phyloP scores from a whole-genome alignment of 2,329 filamentous ascomycete genomes.

The Ophiostoma montium region DNA sequence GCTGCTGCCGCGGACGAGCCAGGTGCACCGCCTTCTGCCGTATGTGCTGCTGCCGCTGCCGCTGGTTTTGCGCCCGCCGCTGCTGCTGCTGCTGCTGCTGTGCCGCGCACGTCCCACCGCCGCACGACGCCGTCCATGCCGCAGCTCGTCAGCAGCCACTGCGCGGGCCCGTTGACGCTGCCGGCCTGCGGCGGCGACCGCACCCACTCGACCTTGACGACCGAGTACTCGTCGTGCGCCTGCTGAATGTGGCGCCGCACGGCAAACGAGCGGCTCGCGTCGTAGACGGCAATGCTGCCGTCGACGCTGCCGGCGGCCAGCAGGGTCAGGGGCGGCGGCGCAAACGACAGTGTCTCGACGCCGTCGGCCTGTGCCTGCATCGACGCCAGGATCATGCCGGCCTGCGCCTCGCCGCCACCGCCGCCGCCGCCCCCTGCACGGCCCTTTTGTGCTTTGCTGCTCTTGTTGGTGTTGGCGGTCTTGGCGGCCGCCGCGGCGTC shows the following conservation, averaged over 20 bases:
- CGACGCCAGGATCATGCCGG: constrained; percentile 59
- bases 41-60: not conserved
- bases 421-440: constrained; percentile 15
- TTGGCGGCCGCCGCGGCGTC: constrained; percentile 5
- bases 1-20: not conserved
- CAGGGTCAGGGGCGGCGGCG: constrained; percentile 35
- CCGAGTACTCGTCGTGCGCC: constrained; percentile 75
- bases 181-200: constrained; percentile 10
- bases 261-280: constrained; percentile 73
- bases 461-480: not conserved
- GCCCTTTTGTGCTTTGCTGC: constrained; percentile 3
- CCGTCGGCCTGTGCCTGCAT: constrained; percentile 63
- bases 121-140: constrained; percentile 87
- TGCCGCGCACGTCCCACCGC: constrained; percentile 67
- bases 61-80: not conserved
- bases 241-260: constrained; percentile 69
- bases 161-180: constrained; percentile 3
- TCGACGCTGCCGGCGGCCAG: constrained; percentile 56
- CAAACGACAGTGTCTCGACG: constrained; percentile 64
- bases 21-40: not conserved
- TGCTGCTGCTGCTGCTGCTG: constrained; percentile 19
- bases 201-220: constrained; percentile 88
- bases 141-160: constrained; percentile 67
- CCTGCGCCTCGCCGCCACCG: constrained; percentile 19
- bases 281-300: constrained; percentile 72